Base-by-base conservation (phyloP, 106 monocot species). In the Dioscorea alata region DNA sequence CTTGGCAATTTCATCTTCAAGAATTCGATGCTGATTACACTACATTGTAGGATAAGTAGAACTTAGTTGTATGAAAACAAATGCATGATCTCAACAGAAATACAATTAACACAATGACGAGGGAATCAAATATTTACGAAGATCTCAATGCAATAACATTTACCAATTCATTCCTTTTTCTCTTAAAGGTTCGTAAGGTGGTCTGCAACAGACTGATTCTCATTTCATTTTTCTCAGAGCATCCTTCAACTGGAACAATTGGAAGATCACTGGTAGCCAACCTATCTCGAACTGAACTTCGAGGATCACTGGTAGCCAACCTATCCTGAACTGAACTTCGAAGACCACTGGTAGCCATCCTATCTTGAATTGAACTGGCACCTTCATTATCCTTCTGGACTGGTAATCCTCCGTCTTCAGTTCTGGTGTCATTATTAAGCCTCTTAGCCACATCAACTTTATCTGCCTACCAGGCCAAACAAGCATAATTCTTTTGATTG, bases 1-100 rank as follows among this genome's bases (percentile, higher is more conserved):
- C 49, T n/a, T 53, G 61, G 82, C 76, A 73, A 77, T 69, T 49
- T 82, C 77, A 69, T 82, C 77, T 60, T 69, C 72, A 22, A 77
- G 52, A 57, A 33, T 33, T 49, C 57, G 68, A 35, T 69, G 49
- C 23, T 59, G 67, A 17, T 64, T 63, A 69, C 35, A 31, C 82
- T 82, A 64, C 5, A 23, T 54, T 18, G 19, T 54, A 19, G 28
- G 28, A 3, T 28, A 28, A 28, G 28, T 17, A 51, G 17, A 51
- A 51, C 51, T 51, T 12, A 51, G 17, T 51, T 51, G 15, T 2
- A 18, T 54, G 4, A 48, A 34, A 48, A 12, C 48, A 31, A 12
- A n/a, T 42, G 17, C 22, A 24, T 71, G 34, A 63, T n/a, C 16
- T 28, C 8, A 50, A 8, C 56, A 4, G 50, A 12, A 72, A 19